Conservation (phyloP, 2,329 filamentous ascomycete genomes). For the Myriosclerotinia scirpicola region DNA sequence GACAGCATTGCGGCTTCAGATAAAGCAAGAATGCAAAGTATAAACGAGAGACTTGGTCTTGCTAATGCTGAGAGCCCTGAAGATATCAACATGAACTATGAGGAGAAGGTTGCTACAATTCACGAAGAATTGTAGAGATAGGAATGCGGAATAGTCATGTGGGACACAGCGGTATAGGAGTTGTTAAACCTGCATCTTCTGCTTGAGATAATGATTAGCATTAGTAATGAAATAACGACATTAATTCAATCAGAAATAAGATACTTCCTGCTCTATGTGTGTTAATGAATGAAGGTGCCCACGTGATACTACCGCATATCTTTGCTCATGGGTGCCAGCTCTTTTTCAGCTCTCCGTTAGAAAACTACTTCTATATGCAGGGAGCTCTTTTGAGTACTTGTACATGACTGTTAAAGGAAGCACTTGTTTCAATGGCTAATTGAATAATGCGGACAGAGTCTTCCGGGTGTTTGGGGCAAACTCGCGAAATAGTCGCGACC, state of each 20-base stretch:
- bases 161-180: no score
- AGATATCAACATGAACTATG: constrained; percentile 19
- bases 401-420: background rate
- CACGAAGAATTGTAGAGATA: constrained; percentile 9
- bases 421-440: accelerated
- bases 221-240: background rate
- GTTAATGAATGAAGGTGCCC: no score
- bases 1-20: constrained; percentile 42
- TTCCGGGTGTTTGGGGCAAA: no score
- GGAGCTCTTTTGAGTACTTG: no score
- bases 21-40: constrained; percentile 36
- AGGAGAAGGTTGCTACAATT: constrained; percentile 15
- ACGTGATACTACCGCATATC: background rate
- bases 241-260: background rate
- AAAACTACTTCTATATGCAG: background rate
- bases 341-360: background rate
- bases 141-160: background rate
- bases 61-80: constrained; percentile 38
- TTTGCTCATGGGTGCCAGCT: background rate
- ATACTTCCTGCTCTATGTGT: no score
- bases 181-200: background rate
- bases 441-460: background rate
- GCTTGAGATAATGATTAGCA: constrained; percentile 7
- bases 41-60: constrained; percentile 33
- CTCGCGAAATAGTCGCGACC: no score